Percentiles rank a stretch among this genome's conserved stretches.
Conservation (phyloP, 306 rosid species). For the Prinsepia uniflora region DNA sequence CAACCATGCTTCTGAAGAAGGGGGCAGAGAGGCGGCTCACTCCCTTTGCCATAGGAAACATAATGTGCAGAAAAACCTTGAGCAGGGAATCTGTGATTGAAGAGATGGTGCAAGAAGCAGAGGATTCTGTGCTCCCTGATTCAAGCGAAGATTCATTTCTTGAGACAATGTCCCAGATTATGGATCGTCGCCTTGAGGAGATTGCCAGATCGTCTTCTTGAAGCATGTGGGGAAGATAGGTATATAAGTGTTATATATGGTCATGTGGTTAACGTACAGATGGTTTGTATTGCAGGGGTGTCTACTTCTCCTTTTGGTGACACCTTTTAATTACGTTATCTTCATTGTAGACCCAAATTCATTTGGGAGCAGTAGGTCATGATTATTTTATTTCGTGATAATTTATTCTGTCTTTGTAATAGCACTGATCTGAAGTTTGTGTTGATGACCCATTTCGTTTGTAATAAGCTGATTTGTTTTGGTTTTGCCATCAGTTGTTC, state of each 20-base stretch:
- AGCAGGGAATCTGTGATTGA: slow-evolving; percentile 71
- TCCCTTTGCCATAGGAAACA: slow-evolving; percentile 73
- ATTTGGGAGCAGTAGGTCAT: not conserved
- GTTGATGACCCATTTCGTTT: not conserved
- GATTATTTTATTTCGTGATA: not conserved
- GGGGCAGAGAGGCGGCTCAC: slow-evolving; percentile 76
- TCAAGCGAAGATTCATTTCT: slow-evolving; percentile 77
- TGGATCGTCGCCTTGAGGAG: slow-evolving; percentile 65
- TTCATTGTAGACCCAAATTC: slow-evolving; percentile 1
- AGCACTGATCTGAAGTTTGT: slow-evolving; percentile 16
- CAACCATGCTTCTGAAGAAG: slow-evolving; percentile 93
- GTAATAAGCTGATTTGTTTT: no score
- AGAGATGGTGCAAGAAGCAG: slow-evolving; percentile 70
- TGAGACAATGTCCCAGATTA: slow-evolving; percentile 61
- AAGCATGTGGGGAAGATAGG: slow-evolving; percentile 12
- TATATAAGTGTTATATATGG: slow-evolving; percentile 28
- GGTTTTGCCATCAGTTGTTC: not conserved
- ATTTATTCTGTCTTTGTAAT: not conserved
- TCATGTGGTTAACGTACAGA: slow-evolving; percentile 42
- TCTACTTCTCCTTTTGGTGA: slow-evolving; percentile 15
- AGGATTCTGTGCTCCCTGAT: slow-evolving; percentile 66
- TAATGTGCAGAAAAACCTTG: slow-evolving; percentile 72
- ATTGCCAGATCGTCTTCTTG: slow-evolving; percentile 32
- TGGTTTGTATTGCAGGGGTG: slow-evolving; percentile 18
- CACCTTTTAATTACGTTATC: slow-evolving; percentile 11